Conservation (phyloP, 495 filamentous ascomycete species). For the Lepraria neglecta region DNA sequence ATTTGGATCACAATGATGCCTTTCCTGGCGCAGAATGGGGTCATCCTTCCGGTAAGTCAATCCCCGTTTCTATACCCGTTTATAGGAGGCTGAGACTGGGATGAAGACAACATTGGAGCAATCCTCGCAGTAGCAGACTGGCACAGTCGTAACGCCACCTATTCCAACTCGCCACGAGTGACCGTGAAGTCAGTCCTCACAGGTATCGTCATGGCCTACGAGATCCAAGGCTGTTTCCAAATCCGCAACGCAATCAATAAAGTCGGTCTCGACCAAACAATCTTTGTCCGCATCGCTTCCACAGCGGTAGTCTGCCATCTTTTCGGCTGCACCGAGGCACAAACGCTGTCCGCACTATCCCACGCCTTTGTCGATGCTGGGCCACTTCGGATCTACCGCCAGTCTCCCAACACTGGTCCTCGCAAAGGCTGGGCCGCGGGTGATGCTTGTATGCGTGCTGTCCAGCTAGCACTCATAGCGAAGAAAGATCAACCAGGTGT, state of each 20-base stretch:
- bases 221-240: constrained; percentile 43
- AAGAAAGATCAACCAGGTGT: constrained; percentile 35
- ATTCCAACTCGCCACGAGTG: constrained; percentile 18
- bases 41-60: constrained; percentile 42
- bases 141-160: constrained; percentile 28
- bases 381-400: constrained; percentile 36
- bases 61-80: background rate
- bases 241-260: constrained; percentile 38
- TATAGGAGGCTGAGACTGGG: background rate
- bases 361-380: constrained; percentile 41
- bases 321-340: constrained; percentile 32
- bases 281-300: constrained; percentile 43
- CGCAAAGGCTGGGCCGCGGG: constrained; percentile 46
- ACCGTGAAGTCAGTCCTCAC: constrained; percentile 35
- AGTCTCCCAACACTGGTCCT: constrained; percentile 34
- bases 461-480: constrained; percentile 36
- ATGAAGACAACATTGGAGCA: constrained; percentile 39
- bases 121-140: constrained; percentile 39
- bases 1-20: constrained; percentile 45
- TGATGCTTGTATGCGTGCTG: constrained; percentile 41
- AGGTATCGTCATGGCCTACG: constrained; percentile 42
- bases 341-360: constrained; percentile 36
- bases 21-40: constrained; percentile 41
- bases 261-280: constrained; percentile 40
- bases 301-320: constrained; percentile 37